Evolutionary conservation across 306 rosid species (phyloP).

Genomic region (Cucumis cinereus): DNA sequence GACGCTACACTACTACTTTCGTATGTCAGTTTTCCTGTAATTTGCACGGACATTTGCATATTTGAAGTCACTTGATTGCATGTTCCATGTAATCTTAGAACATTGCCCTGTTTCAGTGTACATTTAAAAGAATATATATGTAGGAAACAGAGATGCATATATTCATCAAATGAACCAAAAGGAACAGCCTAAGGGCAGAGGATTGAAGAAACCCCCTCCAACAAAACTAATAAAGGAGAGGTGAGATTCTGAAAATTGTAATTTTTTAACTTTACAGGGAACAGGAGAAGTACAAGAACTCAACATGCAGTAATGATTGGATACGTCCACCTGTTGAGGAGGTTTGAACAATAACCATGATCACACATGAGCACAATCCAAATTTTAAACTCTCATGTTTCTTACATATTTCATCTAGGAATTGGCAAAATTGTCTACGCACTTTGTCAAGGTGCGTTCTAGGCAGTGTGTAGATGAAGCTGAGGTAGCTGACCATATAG

Average conservation of each 20-base stretch:
- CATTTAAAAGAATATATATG: no score
- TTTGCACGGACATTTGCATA: neutral
- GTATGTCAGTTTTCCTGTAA: neutral
- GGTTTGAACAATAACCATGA: conserved; percentile 27
- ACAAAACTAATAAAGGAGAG: no score
- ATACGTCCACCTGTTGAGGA: conserved; percentile 82
- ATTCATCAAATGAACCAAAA: no score
- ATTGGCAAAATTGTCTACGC: conserved; percentile 62
- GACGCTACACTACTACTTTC: neutral
- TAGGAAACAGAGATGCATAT: no score
- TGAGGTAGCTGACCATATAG: conserved; percentile 89
- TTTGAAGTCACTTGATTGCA: neutral
- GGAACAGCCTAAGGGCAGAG: no score
- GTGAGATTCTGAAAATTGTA: conserved; percentile 15
- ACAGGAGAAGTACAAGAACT: conserved; percentile 72
- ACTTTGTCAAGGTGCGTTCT: conserved; percentile 62
- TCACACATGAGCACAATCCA: conserved; percentile 4
- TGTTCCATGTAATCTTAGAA: neutral
- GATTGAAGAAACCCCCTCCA: no score
- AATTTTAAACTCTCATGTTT: neutral
- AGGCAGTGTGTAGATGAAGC: conserved; percentile 92
- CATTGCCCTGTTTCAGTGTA: neutral
- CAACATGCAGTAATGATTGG: conserved; percentile 42
- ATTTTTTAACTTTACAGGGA: conserved; percentile 39
- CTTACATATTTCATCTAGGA: conserved; percentile 29